These are phyloP conservation scores for Pseudogymnoascus sp. DNA, from an alignment of 2,329 filamentous ascomycete species.

Conservation along the genomic window DNA sequence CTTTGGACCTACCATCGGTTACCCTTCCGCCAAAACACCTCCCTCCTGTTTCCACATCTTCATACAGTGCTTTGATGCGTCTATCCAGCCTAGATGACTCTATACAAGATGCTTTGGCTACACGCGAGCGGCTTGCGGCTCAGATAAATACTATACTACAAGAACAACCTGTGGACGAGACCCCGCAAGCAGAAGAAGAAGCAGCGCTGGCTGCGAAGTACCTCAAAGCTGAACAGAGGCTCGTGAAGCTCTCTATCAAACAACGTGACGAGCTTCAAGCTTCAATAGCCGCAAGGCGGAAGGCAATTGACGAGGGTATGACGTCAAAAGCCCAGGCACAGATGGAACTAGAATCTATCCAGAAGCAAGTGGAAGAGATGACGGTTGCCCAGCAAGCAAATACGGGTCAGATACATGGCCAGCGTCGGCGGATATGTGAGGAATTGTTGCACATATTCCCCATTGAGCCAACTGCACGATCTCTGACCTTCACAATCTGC, in stretches of 20 bases:
- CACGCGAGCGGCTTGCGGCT: slow-evolving; percentile 63
- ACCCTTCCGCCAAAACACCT: slow-evolving; percentile 43
- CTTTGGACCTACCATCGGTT: slow-evolving; percentile 57
- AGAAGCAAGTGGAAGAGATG: slow-evolving; percentile 51
- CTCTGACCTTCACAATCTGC: slow-evolving; percentile 79
- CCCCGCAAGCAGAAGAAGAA: slow-evolving; percentile 44
- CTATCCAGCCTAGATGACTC: slow-evolving; percentile 83
- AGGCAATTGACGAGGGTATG: slow-evolving; percentile 60
- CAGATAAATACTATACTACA: slow-evolving; percentile 63
- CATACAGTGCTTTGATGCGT: slow-evolving; percentile 82
- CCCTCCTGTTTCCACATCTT: slow-evolving; percentile 55
- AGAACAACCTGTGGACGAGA: slow-evolving; percentile 34
- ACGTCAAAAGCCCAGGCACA: slow-evolving; percentile 51
- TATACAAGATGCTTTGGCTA: slow-evolving; percentile 80
- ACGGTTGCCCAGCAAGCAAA: slow-evolving; percentile 48
- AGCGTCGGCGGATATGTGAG: slow-evolving; percentile 79
- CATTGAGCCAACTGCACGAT: slow-evolving; percentile 59
- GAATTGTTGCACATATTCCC: slow-evolving; percentile 74
- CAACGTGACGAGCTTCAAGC: slow-evolving; percentile 60
- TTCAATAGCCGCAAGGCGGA: slow-evolving; percentile 58
- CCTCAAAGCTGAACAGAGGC: slow-evolving; percentile 57
- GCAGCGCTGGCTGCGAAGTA: slow-evolving; percentile 43
- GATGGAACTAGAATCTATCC: slow-evolving; percentile 54
- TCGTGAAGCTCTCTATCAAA: slow-evolving; percentile 53
- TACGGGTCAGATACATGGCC: slow-evolving; percentile 66